These are phyloP conservation scores for Phytophthora boehmeriae DNA, from an alignment of 352 stramenopile genomes.

Conservation along the genomic window DNA sequence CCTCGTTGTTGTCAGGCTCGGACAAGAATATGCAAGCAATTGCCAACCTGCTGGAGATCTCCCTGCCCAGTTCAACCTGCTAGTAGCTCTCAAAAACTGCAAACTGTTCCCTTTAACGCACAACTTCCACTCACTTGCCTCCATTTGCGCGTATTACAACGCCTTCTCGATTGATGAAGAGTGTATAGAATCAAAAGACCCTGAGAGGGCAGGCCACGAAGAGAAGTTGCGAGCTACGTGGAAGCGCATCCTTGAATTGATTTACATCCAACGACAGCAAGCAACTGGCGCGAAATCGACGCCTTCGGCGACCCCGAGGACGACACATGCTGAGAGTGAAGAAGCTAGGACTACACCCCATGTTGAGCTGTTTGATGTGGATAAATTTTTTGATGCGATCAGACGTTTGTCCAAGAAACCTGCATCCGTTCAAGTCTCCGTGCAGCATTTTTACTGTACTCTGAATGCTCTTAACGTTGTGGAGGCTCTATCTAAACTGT, in stretches of 20 bases:
- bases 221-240: constrained; percentile 45
- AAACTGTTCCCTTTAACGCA: constrained; percentile 49
- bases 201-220: constrained; percentile 20
- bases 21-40: constrained; percentile 61
- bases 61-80: constrained; percentile 65
- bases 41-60: constrained; percentile 49
- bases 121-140: constrained; percentile 52
- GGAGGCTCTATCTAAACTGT: constrained; percentile 63
- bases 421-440: constrained; percentile 42
- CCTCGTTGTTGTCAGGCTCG: constrained; percentile 33
- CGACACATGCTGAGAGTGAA: background rate
- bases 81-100: constrained; percentile 60
- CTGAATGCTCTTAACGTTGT: constrained; percentile 63
- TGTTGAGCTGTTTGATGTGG: constrained; percentile 69
- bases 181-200: constrained; percentile 33
- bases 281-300: constrained; percentile 13
- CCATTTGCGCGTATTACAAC: constrained; percentile 69
- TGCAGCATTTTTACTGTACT: constrained; percentile 65
- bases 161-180: constrained; percentile 51
- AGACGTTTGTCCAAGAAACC: constrained; percentile 58
- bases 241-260: constrained; percentile 60
- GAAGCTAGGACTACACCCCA: constrained; percentile 6
- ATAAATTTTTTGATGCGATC: constrained; percentile 62
- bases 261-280: constrained; percentile 68
- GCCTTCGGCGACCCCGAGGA: constrained; percentile 8